Base-by-base conservation (phyloP, 2,329 filamentous ascomycete genomes). In the Penicillium expansum region DNA sequence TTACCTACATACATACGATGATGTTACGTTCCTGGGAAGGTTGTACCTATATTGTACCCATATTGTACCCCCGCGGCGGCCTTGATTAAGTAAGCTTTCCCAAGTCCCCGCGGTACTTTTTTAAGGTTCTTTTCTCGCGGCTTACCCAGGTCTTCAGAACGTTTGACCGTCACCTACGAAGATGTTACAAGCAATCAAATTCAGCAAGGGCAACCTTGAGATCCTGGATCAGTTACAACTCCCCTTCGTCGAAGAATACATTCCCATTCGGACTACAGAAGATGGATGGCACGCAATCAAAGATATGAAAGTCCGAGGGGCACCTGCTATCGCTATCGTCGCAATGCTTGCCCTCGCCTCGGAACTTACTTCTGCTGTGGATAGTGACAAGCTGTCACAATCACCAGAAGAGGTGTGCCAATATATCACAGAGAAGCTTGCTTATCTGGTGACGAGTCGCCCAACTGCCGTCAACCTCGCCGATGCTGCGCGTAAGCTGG, bases 261-360 rank as follows among this genome's bases (percentile, higher is more conserved):
- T 84, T 48, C 68, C 79, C 45, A 77, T 87, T 59, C 73, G 72
- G 55, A 79, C 78, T 35, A 77, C 79, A 48, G 78, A 83, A 67
- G 84, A 86, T 74, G 85, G 82, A 56, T 87, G 84, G 84, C 80
- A 85, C 69, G 84, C 84, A 5, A 87, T 88, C 70, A 85, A 83
- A 66, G 80, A 84, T 48, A 88, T 88, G 85, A 82, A 83, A 62
- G 79, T 81, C 16, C 80, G 85, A 51, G 89, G 91, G 39, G 94
- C 94, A 5, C 94, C 94, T 0, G 94, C 94, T 44, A 99, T 99
- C 73, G 94, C 94, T 43, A 97, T 99, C 62, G 94, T 99, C n/a
- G 94, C 94, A 22, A 90, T 90, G 20, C 83, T 99, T 33, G 88
- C 90, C 2, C 83, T 97, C 35, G 92, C 92, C 1, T 90, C 96